Base-by-base conservation (phyloP, 116 monocot species). In the Zostera marina region DNA sequence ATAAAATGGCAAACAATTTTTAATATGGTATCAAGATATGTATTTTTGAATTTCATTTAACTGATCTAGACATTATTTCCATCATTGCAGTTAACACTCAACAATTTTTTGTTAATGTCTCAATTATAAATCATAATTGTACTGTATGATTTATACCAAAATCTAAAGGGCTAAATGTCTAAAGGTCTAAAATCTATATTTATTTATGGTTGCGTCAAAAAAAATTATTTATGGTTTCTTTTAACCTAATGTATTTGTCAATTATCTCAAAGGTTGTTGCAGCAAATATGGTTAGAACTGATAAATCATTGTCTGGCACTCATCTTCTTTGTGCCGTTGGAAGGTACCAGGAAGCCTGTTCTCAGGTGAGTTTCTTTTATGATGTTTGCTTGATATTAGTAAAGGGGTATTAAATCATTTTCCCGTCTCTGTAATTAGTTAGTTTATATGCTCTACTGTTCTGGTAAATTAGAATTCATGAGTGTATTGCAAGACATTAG, bases 251-350 rank as follows among this genome's bases (percentile, higher is more conserved):
- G 51, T 51, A n/a, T 39, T 52, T 24, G 0, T 42, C 25, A 24
- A 23, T 21, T 22, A 4, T 32, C 32, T 32, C 61, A 57, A 62
- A 98, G 98, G 98, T 98, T 64, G 81, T 98, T 69, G 98, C 98
- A 26, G 98, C 98, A 52, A 98, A 98, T 81, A 98, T 98, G 98
- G 91, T 98, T 26, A 85, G 98, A 70, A 98, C 91, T 25, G 98
- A 98, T 55, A 87, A 90, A 68, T 86, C 91, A 41, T 63, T 98
- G 25, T 83, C 87, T 10, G 98, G 98, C 24, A 91, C 68, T 44
- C 98, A 98, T 69, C 91, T 98, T 49, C 91, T 98, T 8, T 98
- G 91, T 83, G 98, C 98, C 63, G 98, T 98, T 65, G 98, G 98
- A 58, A 85, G 86, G 49, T 79, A 90, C 71, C 98, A 98, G 65